These are phyloP conservation scores for Waltergamsia citrina DNA, from an alignment of 2,329 filamentous ascomycete genomes.

Conservation along the genomic window DNA sequence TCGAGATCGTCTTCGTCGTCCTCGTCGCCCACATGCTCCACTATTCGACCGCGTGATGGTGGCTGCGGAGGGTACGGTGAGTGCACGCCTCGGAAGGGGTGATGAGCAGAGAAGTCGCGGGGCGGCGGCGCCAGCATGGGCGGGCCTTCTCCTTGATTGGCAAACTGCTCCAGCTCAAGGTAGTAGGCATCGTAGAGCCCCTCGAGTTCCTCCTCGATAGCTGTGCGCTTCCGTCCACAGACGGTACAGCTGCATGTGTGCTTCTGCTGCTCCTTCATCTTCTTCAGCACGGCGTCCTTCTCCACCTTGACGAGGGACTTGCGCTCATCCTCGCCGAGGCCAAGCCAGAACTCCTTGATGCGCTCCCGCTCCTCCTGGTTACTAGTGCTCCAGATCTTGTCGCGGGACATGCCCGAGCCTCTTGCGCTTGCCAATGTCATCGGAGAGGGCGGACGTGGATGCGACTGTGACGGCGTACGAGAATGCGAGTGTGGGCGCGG, in stretches of 20 bases:
- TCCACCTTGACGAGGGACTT: slow-evolving; percentile 96
- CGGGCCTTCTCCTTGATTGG: slow-evolving; percentile 67
- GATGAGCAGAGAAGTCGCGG: slow-evolving; percentile 52
- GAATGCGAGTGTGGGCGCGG: neutral
- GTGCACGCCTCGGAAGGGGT: slow-evolving; percentile 48
- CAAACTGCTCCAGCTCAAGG: slow-evolving; percentile 94
- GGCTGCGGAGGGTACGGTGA: slow-evolving; percentile 51
- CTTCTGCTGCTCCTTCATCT: slow-evolving; percentile 99
- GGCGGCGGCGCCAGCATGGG: slow-evolving; percentile 38
- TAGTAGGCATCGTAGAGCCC: slow-evolving; percentile 98
- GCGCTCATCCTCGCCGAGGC: slow-evolving; percentile 85
- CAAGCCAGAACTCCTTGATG: slow-evolving; percentile 97
- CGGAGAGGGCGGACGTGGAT: neutral
- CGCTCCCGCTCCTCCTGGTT: slow-evolving; percentile 90
- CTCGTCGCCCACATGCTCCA: slow-evolving; percentile 52
- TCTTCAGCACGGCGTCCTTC: slow-evolving; percentile 93
- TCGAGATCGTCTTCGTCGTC: slow-evolving; percentile 44
- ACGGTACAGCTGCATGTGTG: slow-evolving; percentile 98
- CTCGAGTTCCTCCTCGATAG: slow-evolving; percentile 96
- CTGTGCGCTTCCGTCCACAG: slow-evolving; percentile 89
- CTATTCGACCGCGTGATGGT: slow-evolving; percentile 66
- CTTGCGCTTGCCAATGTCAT: slow-evolving; percentile 20
- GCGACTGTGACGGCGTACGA: neutral
- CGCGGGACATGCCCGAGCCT: slow-evolving; percentile 48
- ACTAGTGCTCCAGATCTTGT: slow-evolving; percentile 96